A percentile compares a stretch with the other conserved stretches of the same genome.
Conservation (phyloP, 2,329 filamentous ascomycete genomes). For the Trematosphaeria pertusa region DNA sequence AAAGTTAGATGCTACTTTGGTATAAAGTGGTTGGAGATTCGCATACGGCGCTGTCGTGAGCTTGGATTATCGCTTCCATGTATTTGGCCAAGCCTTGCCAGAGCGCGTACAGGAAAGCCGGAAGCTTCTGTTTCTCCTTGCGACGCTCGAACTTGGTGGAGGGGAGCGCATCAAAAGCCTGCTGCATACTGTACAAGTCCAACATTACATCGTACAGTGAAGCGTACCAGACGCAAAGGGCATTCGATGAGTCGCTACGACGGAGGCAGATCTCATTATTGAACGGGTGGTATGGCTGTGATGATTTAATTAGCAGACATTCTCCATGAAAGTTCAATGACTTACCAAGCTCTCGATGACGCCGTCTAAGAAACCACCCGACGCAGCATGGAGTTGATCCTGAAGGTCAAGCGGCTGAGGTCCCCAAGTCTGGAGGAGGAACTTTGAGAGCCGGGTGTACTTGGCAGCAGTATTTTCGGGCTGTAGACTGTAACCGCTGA, state of each 20-base stretch:
- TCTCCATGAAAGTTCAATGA: no score
- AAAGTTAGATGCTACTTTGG: background rate
- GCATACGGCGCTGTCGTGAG: no score
- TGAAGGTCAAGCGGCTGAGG: constrained; percentile 16
- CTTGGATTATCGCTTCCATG: constrained; percentile 10
- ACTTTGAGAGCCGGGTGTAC: no score
- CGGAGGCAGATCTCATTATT: constrained; percentile 53
- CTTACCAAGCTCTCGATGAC: no score
- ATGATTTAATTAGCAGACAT: no score
- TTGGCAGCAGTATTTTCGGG: no score
- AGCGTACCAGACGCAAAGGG: constrained; percentile 22
- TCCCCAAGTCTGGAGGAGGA: constrained; percentile 25
- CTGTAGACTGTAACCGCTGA: no score
- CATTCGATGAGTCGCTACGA: constrained; percentile 14
- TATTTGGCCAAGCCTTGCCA: constrained; percentile 28
- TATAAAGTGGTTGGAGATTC: no score
- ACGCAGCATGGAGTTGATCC: constrained; percentile 4
- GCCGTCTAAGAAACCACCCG: constrained; percentile 27
- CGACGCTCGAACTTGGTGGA: constrained; percentile 42
- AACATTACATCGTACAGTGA: constrained; percentile 38
- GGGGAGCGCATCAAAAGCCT: constrained; percentile 32
- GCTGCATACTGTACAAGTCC: constrained; percentile 41
- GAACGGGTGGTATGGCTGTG: constrained; percentile 52
- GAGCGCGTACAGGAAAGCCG: constrained; percentile 36
- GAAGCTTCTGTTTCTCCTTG: constrained; percentile 45